Percentiles rank a stretch among this genome's conserved stretches.
Evolutionary conservation across 129 eudicot genomes (phyloP).

Genomic region (Deinandra increscens): DNA sequence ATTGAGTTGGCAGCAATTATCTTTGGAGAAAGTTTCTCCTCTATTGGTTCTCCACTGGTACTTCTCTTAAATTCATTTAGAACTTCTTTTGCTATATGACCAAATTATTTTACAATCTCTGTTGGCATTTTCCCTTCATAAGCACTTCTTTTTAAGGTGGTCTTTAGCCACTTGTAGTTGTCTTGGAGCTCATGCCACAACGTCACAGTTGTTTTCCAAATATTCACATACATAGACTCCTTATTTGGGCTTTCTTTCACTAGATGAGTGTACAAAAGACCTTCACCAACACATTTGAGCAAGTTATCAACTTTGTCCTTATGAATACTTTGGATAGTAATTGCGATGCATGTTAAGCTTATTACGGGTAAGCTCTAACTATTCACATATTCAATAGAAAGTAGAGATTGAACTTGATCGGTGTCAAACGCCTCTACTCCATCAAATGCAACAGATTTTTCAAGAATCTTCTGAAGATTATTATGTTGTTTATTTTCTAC

Average conservation of each 20-base stretch:
- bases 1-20: conserved; percentile 5
- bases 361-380: conserved; percentile 16
- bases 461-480: background rate
- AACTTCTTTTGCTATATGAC: background rate
- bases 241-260: background rate
- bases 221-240: background rate
- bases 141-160: background rate
- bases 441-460: background rate
- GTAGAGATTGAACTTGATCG: background rate
- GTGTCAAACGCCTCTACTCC: background rate
- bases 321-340: background rate
- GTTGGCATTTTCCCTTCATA: background rate
- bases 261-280: background rate
- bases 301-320: background rate
- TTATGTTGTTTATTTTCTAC: background rate
- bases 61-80: background rate
- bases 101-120: background rate
- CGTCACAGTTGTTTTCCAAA: background rate
- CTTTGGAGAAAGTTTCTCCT: background rate
- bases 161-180: background rate
- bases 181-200: background rate
- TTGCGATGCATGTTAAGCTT: conserved; percentile 10
- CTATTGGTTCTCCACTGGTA: background rate
- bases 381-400: background rate
- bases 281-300: conserved; percentile 7